Conservation (phyloP, 2,329 filamentous ascomycete species). For the Penicillium sp. region DNA sequence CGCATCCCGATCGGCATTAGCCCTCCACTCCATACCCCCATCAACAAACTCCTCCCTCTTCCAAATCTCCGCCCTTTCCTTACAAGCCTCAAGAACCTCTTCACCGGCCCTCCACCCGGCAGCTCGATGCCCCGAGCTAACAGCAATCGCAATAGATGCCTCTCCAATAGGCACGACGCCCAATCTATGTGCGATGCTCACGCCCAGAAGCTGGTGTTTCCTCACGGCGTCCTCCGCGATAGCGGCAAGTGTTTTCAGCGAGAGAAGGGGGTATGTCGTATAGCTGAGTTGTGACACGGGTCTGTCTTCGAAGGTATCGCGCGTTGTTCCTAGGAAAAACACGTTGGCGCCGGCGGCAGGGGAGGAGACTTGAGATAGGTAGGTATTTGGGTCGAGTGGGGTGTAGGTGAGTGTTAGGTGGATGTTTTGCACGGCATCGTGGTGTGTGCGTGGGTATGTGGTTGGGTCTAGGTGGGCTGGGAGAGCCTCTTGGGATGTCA, state of each 20-base stretch:
- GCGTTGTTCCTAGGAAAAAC: slow-evolving; percentile 48
- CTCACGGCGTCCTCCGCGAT: slow-evolving; percentile 50
- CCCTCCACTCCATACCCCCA: slow-evolving; percentile 75
- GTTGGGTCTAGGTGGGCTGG: slow-evolving; percentile 38
- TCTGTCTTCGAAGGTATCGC: slow-evolving; percentile 43
- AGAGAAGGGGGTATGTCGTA: slow-evolving; percentile 43
- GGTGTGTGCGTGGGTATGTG: slow-evolving; percentile 41
- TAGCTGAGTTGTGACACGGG: slow-evolving; percentile 47
- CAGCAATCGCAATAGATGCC: slow-evolving; percentile 87
- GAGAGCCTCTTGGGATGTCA: slow-evolving; percentile 14
- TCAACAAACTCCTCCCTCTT: slow-evolving; percentile 84
- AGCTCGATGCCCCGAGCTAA: slow-evolving; percentile 77
- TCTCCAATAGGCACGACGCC: slow-evolving; percentile 86
- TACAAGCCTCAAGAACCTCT: slow-evolving; percentile 83
- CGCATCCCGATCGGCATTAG: slow-evolving; percentile 71
- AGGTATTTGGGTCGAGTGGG: slow-evolving; percentile 36
- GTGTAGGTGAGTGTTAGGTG: slow-evolving; percentile 44
- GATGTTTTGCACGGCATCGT: slow-evolving; percentile 35
- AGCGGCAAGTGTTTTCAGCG: slow-evolving; percentile 39
- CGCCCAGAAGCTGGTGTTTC: slow-evolving; percentile 63
- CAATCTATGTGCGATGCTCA: slow-evolving; percentile 80
- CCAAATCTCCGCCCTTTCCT: slow-evolving; percentile 89
- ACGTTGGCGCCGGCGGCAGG: slow-evolving; percentile 46
- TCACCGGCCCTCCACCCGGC: slow-evolving; percentile 87
- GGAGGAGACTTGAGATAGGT: slow-evolving; percentile 39